Evolutionary conservation across 176 grass and related monocot genomes (phyloP).

Genomic region (Saccharum officinarum): DNA sequence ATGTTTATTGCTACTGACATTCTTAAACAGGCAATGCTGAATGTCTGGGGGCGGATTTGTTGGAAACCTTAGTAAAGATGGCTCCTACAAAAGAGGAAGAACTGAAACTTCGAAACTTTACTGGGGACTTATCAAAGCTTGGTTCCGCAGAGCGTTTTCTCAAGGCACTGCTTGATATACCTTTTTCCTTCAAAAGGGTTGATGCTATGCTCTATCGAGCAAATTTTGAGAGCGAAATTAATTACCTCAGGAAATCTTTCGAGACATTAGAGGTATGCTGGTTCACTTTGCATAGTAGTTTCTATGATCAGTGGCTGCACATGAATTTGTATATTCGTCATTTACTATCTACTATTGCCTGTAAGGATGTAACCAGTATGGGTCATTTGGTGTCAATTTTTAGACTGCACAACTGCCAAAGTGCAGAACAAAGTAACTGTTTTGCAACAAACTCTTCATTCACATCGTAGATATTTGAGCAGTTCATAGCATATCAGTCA

Average conservation of each 20-base stretch:
- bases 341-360: neutral
- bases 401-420: neutral
- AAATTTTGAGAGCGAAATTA: slow-evolving; percentile 96
- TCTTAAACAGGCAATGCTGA: slow-evolving; percentile 78
- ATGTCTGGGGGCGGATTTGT: slow-evolving; percentile 71
- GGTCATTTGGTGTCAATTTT: neutral
- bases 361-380: neutral
- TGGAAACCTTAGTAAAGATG: slow-evolving; percentile 99
- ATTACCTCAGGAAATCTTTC: slow-evolving; percentile 86
- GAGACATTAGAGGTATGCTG: slow-evolving; percentile 73
- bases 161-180: slow-evolving; percentile 82
- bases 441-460: neutral
- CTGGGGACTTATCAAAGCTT: slow-evolving; percentile 82
- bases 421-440: neutral
- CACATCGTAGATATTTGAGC: neutral
- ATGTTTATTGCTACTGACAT: neutral
- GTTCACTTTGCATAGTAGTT: slow-evolving; percentile 2
- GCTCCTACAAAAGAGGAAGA: slow-evolving; percentile 99
- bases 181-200: slow-evolving; percentile 91
- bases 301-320: neutral
- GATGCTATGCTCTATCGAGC: slow-evolving; percentile 87
- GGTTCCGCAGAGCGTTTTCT: slow-evolving; percentile 81
- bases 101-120: slow-evolving; percentile 67
- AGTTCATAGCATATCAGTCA: neutral
- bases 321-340: neutral